Evolutionary conservation across 495 filamentous ascomycete species (phyloP), one percentile per base, ranked within the genome.

Genomic region (Platismatia glauca): DNA sequence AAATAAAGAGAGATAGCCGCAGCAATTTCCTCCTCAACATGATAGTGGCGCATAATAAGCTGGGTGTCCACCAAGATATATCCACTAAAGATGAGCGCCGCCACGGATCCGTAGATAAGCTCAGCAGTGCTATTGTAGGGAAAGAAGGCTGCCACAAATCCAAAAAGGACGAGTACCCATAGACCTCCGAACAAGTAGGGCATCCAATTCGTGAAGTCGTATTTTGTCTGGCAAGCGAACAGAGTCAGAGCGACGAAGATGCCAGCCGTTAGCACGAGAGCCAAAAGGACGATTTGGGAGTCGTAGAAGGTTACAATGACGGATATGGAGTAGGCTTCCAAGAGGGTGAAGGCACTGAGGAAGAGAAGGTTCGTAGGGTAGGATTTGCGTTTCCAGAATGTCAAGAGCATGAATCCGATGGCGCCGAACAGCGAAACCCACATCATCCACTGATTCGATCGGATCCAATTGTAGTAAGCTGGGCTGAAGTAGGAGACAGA

Each of bases 21-120:
- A 1, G 91, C 92, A 72, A 99, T 97, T 81, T 99, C 94, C 82
- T 99, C 94, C 76, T 99, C 94, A 58, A 95, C 91, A 71, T 98
- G 95, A 69, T 95, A 92, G 72, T 94, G 89, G 64, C 91, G 84
- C 83, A 98, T 86, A 35, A 98, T 84, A 57, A 98, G 76, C 81
- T 97, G 93, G 3, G 94, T 98, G 72, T 98, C 94, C 24, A 97
- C 90, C 7, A 98, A 79, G 64, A 97, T 93, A 73, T 97, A 99
- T 0, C 80, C 93, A 39, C 84, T 89, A 80, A 99, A 99, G 64
- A 99, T 81, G 33, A 99, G 74, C 6, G 94, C 92, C 0, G 84
- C 81, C 16, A 91, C 71, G 3, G 86, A 88, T 46, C 89, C 86
- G 70, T 96, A 97, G 61, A 88, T 80, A 22, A 97, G 83, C 72